These are phyloP conservation scores for Linnemannia elongata DNA, from an alignment of 192 early-diverging fungal genomes.

Conservation along the genomic window DNA sequence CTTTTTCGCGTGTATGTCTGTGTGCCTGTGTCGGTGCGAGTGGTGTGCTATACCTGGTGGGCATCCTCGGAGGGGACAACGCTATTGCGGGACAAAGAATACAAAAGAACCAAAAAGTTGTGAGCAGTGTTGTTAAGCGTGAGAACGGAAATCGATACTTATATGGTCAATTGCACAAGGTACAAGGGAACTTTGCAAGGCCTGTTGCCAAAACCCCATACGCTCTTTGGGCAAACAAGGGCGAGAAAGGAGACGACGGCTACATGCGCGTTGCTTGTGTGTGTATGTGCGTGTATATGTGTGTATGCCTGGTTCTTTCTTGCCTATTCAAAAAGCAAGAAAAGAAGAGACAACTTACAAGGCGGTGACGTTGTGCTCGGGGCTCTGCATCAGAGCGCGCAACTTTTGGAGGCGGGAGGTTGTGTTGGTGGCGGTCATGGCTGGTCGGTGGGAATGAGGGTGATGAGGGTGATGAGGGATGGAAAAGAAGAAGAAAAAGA, in stretches of 20 bases:
- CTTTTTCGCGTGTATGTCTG: not conserved
- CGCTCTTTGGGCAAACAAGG: not conserved
- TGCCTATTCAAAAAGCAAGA: not conserved
- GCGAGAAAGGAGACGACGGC: too few relatives aligned
- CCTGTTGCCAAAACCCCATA: not conserved
- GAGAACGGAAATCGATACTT: constrained; percentile 1
- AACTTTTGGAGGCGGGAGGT: constrained; percentile 67
- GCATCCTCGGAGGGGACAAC: constrained; percentile 97
- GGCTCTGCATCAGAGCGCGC: constrained; percentile 71
- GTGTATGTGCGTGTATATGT: not conserved
- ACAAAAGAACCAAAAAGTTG: not conserved
- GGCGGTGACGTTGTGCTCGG: constrained; percentile 67
- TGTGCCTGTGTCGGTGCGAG: not conserved
- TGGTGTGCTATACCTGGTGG: constrained; percentile 80
- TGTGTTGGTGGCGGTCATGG: constrained; percentile 61
- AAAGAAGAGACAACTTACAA: constrained; percentile 46
- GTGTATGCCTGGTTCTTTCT: not conserved
- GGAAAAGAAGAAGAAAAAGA: constrained; percentile 3
- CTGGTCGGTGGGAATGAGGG: constrained; percentile 1
- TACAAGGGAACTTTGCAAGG: not conserved
- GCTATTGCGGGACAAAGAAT: constrained; percentile 59
- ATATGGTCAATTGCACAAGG: not conserved
- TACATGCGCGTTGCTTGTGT: not conserved
- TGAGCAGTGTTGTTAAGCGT: constrained; percentile 1
- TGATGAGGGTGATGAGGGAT: not conserved